phyloP scores from a whole-genome alignment of 1,139 yeast genomes.

The Meyerozyma sp. region DNA sequence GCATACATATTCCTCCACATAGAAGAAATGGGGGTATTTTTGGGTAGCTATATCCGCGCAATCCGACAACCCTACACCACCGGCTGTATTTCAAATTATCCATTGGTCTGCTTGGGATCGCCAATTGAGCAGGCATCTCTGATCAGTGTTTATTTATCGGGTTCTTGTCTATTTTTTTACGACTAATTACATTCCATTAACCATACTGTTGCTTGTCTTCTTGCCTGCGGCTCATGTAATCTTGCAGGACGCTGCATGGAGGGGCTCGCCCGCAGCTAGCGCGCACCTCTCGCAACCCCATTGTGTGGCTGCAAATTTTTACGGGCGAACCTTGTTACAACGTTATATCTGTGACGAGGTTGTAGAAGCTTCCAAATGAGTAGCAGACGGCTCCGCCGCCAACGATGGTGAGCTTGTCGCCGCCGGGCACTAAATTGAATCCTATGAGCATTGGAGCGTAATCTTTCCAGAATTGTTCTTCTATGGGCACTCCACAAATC shows the following conservation, averaged over 20 bases:
- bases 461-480: slow-evolving; percentile 27
- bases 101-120: neutral
- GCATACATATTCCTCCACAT: neutral
- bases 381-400: slow-evolving; percentile 87
- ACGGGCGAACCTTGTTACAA: neutral
- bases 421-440: slow-evolving; percentile 31
- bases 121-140: neutral
- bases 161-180: too few relatives aligned
- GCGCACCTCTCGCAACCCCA: too few relatives aligned
- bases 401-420: slow-evolving; percentile 20
- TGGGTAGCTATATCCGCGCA: neutral
- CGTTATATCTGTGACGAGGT: slow-evolving; percentile 11
- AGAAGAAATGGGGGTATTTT: neutral
- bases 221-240: neutral
- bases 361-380: slow-evolving; percentile 74
- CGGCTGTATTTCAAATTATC: neutral
- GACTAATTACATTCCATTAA: too few relatives aligned
- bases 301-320: neutral
- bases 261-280: too few relatives aligned
- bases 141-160: too few relatives aligned
- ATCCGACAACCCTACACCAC: neutral
- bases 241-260: neutral
- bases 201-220: neutral
- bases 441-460: slow-evolving; percentile 58
- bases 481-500: slow-evolving; percentile 22